phyloP scores from a whole-genome alignment of 257 asterid species.

The Fraxinus excelsior region DNA sequence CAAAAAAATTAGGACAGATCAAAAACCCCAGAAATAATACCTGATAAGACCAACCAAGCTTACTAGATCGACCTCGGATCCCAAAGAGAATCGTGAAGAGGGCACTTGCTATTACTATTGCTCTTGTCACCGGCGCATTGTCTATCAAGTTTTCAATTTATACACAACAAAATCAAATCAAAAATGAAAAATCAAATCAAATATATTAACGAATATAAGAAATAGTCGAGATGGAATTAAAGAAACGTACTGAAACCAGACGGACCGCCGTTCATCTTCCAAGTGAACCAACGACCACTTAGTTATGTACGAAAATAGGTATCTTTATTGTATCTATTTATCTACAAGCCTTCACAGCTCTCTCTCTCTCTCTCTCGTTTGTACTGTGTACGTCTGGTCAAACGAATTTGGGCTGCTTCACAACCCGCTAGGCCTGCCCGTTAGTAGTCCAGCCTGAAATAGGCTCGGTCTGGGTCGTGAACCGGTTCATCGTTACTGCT shows the following conservation, averaged over 20 bases:
- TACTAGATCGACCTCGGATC: slow-evolving; percentile 79
- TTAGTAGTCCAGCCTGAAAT: too few species aligned
- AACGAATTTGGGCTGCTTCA: slow-evolving; percentile 10
- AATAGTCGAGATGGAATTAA: neutral
- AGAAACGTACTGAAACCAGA: slow-evolving; percentile 88
- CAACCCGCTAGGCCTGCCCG: neutral
- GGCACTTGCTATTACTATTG: slow-evolving; percentile 70
- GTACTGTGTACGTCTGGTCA: neutral
- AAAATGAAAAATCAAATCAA: slow-evolving; percentile 4
- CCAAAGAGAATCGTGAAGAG: slow-evolving; percentile 89
- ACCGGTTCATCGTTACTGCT: neutral
- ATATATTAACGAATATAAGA: neutral
- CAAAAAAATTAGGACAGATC: neutral
- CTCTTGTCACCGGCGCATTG: slow-evolving; percentile 89
- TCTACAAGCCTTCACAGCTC: neutral
- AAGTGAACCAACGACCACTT: slow-evolving; percentile 52
- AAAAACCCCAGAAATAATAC: slow-evolving; percentile 31
- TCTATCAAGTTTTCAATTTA: slow-evolving; percentile 36
- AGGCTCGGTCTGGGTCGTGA: neutral
- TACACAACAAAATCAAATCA: neutral
- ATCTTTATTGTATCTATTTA: slow-evolving; percentile 17
- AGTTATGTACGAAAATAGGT: neutral
- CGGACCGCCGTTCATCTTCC: slow-evolving; percentile 98
- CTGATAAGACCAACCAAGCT: slow-evolving; percentile 82
- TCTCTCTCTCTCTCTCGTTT: neutral